Base-by-base conservation (phyloP, 768 basidiomycete genomes). In the Collybia nuda region DNA sequence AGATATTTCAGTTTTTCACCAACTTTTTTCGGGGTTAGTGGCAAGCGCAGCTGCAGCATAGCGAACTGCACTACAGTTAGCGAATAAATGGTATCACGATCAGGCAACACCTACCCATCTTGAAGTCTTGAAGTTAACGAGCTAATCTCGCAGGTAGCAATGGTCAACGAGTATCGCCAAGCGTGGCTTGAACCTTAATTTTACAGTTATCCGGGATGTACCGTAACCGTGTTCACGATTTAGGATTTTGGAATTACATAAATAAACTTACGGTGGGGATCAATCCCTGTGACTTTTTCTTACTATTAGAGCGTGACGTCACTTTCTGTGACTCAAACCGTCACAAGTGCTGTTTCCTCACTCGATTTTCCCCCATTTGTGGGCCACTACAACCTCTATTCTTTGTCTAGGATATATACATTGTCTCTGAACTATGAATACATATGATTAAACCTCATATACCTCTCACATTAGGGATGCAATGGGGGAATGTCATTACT, bases 21-120 rank as follows among this genome's bases (percentile, higher is more conserved):
- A 58, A 95, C 92, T 90, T 81, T 92, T 95, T 85, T 98, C 94
- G 63, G 94, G 93, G 79, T 96, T 96, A 62, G 86, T 77, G 64
- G 90, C 88, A 62, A 86, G 78, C 64, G 86, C 81, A 62, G 88
- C 91, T 61, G 89, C 84, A 63, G 94, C 90, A 84, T 98, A 98
- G 69, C 94, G 93, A 77, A 94, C 94, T 93, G 66, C 18, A 61
- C 37, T 0, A 47, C 45, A 14, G 51, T 60, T 50, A 63, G 64
- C 48, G 66, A n/a, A 43, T 38, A 14, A 52, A 35, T 50, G 50
- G 40, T 39, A 29, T 14, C 32, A 53, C 56, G 21, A 42, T 55
- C 52, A 59, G 60, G 45, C 59, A 67, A 47, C 60, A 77, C 81
- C 64, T 61, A 85, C 83, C 83, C 83, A 85, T 85, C 78, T 80